phyloP scores from a whole-genome alignment of 805 yeast species.

The Starmera quercuum region DNA sequence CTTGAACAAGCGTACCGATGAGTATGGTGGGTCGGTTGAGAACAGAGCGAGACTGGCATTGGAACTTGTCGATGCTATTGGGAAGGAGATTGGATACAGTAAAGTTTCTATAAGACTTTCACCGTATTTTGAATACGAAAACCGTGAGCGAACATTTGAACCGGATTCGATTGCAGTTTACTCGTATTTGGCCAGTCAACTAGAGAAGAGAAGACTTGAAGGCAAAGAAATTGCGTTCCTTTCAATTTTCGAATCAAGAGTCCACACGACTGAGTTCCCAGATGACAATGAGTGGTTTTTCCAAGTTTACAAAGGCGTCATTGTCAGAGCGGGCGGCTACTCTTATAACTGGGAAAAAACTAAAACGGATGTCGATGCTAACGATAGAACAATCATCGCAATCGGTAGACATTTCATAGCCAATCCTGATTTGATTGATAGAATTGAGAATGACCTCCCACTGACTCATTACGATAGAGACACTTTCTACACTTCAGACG shows the following conservation, averaged over 20 bases:
- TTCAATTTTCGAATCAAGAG: constrained; percentile 38
- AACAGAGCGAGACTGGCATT: constrained; percentile 36
- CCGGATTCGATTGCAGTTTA: no score
- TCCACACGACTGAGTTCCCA: neutral
- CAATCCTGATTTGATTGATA: constrained; percentile 35
- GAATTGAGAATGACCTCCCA: constrained; percentile 26
- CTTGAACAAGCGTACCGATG: constrained; percentile 37
- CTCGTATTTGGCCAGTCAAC: constrained; percentile 30
- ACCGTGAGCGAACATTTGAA: no score
- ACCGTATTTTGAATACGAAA: constrained; percentile 26
- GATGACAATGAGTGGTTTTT: constrained; percentile 4
- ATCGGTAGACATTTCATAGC: constrained; percentile 29
- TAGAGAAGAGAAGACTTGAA: constrained; percentile 26
- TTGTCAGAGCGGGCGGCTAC: constrained; percentile 28
- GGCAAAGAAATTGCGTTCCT: constrained; percentile 33
- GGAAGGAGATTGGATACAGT: neutral
- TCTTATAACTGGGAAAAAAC: constrained; percentile 9
- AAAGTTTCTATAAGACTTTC: constrained; percentile 22
- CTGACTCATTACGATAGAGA: constrained; percentile 24
- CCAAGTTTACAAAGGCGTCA: constrained; percentile 11
- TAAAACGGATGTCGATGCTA: constrained; percentile 1
- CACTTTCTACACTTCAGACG: constrained; percentile 22
- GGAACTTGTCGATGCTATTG: constrained; percentile 23
- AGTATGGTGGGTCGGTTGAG: constrained; percentile 44
- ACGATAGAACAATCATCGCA: constrained; percentile 24